These are phyloP conservation scores for Kluyveromyces marxianus DNA, from an alignment of 1,139 yeast species.

Conservation along the genomic window DNA sequence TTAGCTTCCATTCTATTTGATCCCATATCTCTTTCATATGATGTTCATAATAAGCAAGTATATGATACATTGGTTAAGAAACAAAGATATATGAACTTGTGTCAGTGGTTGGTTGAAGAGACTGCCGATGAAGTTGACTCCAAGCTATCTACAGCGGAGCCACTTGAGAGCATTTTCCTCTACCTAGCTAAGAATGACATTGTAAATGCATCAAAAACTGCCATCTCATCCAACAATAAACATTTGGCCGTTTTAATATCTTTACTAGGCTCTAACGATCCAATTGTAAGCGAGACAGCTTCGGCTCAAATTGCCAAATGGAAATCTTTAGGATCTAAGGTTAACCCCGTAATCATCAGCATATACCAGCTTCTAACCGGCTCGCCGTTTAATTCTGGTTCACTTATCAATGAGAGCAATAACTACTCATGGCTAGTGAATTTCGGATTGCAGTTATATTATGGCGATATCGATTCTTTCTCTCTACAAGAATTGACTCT, in stretches of 20 bases:
- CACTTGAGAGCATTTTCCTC: slow-evolving; percentile 42
- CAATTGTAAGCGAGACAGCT: slow-evolving; percentile 49
- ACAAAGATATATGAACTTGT: slow-evolving; percentile 40
- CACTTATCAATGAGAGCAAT: slow-evolving; percentile 31
- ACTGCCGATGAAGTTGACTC: slow-evolving; percentile 41
- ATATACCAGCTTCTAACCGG: slow-evolving; percentile 66
- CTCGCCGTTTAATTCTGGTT: slow-evolving; percentile 31
- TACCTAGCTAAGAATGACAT: slow-evolving; percentile 51
- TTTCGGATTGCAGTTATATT: slow-evolving; percentile 53
- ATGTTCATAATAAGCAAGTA: slow-evolving; percentile 26
- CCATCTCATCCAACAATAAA: slow-evolving; percentile 50
- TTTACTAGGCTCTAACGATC: slow-evolving; percentile 61
- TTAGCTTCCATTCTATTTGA: slow-evolving; percentile 58
- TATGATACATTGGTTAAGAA: slow-evolving; percentile 32
- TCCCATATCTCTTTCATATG: slow-evolving; percentile 21
- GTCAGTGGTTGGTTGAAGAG: slow-evolving; percentile 52
- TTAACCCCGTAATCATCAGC: slow-evolving; percentile 38
- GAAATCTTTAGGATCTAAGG: slow-evolving; percentile 32
- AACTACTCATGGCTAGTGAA: slow-evolving; percentile 62
- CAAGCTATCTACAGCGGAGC: slow-evolving; percentile 17
- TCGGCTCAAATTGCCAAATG: slow-evolving; percentile 57
- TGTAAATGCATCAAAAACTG: slow-evolving; percentile 51
- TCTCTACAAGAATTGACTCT: slow-evolving; percentile 34
- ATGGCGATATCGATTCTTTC: slow-evolving; percentile 41
- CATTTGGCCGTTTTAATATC: slow-evolving; percentile 71